Percentiles rank a stretch among this genome's conserved stretches.
These are phyloP conservation scores for Malus hybrid DNA, from an alignment of 331 rosid genomes.

Conservation along the genomic window DNA sequence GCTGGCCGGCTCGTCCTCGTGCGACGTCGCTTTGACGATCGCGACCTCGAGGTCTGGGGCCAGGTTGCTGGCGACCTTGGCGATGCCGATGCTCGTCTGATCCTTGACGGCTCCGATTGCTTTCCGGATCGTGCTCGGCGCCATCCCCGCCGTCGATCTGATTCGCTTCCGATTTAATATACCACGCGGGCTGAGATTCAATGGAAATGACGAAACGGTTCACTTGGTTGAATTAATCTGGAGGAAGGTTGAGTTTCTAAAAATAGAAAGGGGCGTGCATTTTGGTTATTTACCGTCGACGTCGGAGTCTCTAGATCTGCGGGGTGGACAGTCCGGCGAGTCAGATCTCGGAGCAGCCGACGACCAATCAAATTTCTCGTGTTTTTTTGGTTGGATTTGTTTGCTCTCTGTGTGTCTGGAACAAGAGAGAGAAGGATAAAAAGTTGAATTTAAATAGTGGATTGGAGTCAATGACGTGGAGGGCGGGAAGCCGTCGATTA, in stretches of 20 bases:
- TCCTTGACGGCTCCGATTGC: constrained; percentile 98
- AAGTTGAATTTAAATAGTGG: constrained; percentile 4
- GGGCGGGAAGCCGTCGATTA: not conserved
- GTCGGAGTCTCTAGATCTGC: constrained; percentile 33
- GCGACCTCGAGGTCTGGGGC: constrained; percentile 97
- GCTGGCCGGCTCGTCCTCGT: constrained; percentile 81
- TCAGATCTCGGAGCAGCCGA: not conserved
- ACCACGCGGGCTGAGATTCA: not conserved
- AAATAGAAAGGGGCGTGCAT: not conserved
- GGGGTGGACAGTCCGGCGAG: constrained; percentile 1
- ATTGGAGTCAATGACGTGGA: constrained; percentile 16
- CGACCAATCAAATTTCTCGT: not conserved
- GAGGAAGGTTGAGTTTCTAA: not conserved
- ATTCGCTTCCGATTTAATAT: not conserved
- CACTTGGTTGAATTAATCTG: not conserved
- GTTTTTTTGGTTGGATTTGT: not conserved
- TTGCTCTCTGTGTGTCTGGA: not conserved
- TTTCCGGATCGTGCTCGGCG: constrained; percentile 84
- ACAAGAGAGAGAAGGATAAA: not conserved
- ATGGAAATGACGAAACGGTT: not conserved
- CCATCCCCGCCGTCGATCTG: constrained; percentile 38
- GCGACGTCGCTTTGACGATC: constrained; percentile 87
- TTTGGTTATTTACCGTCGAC: constrained; percentile 7
- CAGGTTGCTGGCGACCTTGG: constrained; percentile 79
- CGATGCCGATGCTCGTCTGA: constrained; percentile 91